These are phyloP conservation scores for Alnus rubra DNA, from an alignment of 306 rosid genomes.

Conservation along the genomic window DNA sequence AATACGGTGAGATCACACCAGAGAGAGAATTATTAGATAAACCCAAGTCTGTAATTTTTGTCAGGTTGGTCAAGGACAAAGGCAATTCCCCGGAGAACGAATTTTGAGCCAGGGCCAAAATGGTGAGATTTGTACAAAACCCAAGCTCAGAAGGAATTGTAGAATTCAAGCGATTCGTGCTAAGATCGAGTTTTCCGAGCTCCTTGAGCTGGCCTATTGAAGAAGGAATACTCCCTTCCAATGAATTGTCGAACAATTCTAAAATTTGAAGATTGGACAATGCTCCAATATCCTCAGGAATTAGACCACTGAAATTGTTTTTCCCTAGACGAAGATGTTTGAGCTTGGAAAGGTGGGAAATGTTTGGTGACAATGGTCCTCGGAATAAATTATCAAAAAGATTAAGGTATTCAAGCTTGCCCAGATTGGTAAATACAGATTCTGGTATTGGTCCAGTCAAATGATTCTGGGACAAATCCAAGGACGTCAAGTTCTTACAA, in stretches of 20 bases:
- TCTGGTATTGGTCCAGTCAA: constrained; percentile 53
- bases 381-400: constrained; percentile 41
- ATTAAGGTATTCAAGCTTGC: constrained; percentile 56
- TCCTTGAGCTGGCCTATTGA: constrained; percentile 48
- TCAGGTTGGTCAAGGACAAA: constrained; percentile 38
- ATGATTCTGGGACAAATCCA: constrained; percentile 49
- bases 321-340: constrained; percentile 40
- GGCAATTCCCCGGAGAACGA: constrained; percentile 49
- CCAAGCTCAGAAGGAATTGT: constrained; percentile 62
- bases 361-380: constrained; percentile 49
- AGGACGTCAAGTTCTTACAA: constrained; percentile 54
- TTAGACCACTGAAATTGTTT: constrained; percentile 44
- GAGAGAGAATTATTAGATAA: constrained; percentile 53
- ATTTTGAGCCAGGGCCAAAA: constrained; percentile 45
- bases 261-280: no score
- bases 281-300: background rate
- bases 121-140: constrained; percentile 49
- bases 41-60: constrained; percentile 31
- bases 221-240: constrained; percentile 25
- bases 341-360: constrained; percentile 59
- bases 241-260: no score
- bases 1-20: constrained; percentile 45
- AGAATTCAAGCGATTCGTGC: constrained; percentile 38
- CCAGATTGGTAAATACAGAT: constrained; percentile 40
- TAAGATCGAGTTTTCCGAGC: constrained; percentile 41